These are phyloP conservation scores for Irpex lacteus DNA, from an alignment of 1,284 basidiomycete species.

Conservation along the genomic window DNA sequence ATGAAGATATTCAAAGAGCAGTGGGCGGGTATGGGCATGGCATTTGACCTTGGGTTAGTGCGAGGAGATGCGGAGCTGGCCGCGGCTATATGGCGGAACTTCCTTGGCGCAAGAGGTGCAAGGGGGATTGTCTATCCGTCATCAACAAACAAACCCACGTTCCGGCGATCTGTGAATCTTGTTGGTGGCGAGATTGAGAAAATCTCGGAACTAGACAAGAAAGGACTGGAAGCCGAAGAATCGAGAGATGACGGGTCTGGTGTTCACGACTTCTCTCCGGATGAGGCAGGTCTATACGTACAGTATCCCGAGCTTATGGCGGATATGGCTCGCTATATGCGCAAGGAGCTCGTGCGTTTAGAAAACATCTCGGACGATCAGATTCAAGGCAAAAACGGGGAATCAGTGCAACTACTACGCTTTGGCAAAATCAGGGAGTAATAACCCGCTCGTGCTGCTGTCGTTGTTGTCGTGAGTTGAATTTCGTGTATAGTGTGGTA, in stretches of 20 bases:
- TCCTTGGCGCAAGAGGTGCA: constrained; percentile 79
- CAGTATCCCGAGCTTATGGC: constrained; percentile 78
- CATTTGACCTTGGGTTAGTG: constrained; percentile 80
- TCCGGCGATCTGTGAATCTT: constrained; percentile 64
- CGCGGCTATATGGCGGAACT: constrained; percentile 88
- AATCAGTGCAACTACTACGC: constrained; percentile 23
- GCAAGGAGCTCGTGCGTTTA: constrained; percentile 75
- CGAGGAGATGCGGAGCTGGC: constrained; percentile 80
- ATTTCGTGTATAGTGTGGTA: not conserved
- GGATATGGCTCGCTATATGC: constrained; percentile 72
- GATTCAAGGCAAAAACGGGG: constrained; percentile 44
- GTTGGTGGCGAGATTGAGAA: constrained; percentile 60
- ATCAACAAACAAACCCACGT: constrained; percentile 30
- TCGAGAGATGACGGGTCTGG: constrained; percentile 63
- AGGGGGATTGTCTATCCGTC: constrained; percentile 54
- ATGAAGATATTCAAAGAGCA: constrained; percentile 94
- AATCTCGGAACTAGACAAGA: constrained; percentile 48
- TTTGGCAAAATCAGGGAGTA: constrained; percentile 25
- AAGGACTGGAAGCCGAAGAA: constrained; percentile 51
- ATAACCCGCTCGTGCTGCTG: not conserved
- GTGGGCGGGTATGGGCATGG: constrained; percentile 82
- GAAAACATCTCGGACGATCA: constrained; percentile 71
- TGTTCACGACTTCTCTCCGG: constrained; percentile 67
- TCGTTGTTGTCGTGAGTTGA: not conserved
- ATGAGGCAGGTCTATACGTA: constrained; percentile 64